Evolutionary conservation across 805 yeast species (phyloP), one percentile per base, ranked within the genome.

Genomic region (Zygosaccharomyces bailii): DNA sequence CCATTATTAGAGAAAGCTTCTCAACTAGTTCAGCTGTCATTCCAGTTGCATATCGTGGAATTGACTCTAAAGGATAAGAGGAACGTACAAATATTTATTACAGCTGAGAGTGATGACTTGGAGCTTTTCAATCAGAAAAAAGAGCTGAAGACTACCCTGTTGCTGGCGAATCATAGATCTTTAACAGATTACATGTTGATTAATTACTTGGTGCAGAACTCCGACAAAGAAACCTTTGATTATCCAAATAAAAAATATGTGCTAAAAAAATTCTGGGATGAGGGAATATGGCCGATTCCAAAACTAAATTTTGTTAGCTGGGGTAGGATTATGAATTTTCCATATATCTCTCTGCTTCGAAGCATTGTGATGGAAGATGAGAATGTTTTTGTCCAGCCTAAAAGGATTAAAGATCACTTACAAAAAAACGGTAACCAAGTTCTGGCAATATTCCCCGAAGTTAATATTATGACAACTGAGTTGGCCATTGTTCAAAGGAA

Each of bases 381-480:
- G 51, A 86, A 86, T 55, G 79, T 86, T 84, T 77, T 53, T 8
- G 49, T 69, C 35, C 51, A 50, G 5, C 51, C 50, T 6, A 43
- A 41, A 11, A 55, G 74, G 50, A 58, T 79, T 25, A 76, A 74
- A 31, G 51, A 56, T 11, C 48, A 53, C 24, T 27, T 52, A 48
- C 65, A 25, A 61, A 59, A 42, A 61, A 70, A 32, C 59, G 66
- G 56, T 25, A 55, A 51, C 20, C 74, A 77, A 52, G 81, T 95
- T 86, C 54, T 88, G 0, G 79, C 82, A 0, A 51, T 86, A 6
- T 89, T 89, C 52, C 97, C 97, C 0, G 97, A 90, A 63, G 96
- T 86, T 4, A 85, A 84, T 55, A 76, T 84, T 5, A 75, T 78
- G 61, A 76, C 81, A 0, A 68, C 74, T 8, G 74, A 74, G 29